A percentile compares a stretch with the other conserved stretches of the same genome.
phyloP scores from a whole-genome alignment of 176 grass and related monocot genomes.

The Microstegium vimineum region DNA sequence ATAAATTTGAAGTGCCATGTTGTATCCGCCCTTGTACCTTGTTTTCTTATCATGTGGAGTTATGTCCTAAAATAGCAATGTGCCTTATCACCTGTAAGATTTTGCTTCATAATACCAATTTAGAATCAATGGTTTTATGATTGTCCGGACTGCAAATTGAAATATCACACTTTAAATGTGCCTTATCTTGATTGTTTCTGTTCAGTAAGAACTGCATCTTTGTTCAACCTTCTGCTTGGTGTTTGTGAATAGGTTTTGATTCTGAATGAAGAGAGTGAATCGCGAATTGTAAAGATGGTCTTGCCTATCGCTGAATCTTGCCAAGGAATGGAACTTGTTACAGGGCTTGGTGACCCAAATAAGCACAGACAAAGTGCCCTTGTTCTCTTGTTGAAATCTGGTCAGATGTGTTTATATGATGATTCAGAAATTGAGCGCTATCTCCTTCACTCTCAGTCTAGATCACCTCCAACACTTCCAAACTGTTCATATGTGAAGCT shows the following conservation, averaged over 20 bases:
- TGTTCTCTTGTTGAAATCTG: constrained; percentile 82
- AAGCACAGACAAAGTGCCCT: constrained; percentile 66
- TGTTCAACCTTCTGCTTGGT: constrained; percentile 30
- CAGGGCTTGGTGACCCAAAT: constrained; percentile 59
- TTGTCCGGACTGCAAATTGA: neutral
- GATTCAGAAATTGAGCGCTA: constrained; percentile 84
- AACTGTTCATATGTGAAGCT: constrained; percentile 58
- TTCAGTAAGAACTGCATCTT: constrained; percentile 26
- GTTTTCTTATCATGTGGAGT: neutral
- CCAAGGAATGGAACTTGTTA: constrained; percentile 64
- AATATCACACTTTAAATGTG: constrained; percentile 5
- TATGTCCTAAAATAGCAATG: neutral
- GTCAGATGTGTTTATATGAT: constrained; percentile 73
- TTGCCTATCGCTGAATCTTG: constrained; percentile 83
- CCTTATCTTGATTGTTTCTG: neutral
- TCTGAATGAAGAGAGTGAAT: constrained; percentile 73
- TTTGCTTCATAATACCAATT: neutral
- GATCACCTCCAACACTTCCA: constrained; percentile 67
- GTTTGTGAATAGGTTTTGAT: constrained; percentile 68
- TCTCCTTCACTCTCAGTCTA: constrained; percentile 72
- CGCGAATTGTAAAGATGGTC: constrained; percentile 75
- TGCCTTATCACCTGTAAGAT: neutral
- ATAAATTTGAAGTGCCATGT: constrained; percentile 14
- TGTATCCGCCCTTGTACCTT: neutral
- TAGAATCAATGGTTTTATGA: neutral